Evolutionary conservation across 2,329 filamentous ascomycete genomes (phyloP), one percentile per base, ranked within the genome.

Genomic region (Lasiodiplodia theobromae): DNA sequence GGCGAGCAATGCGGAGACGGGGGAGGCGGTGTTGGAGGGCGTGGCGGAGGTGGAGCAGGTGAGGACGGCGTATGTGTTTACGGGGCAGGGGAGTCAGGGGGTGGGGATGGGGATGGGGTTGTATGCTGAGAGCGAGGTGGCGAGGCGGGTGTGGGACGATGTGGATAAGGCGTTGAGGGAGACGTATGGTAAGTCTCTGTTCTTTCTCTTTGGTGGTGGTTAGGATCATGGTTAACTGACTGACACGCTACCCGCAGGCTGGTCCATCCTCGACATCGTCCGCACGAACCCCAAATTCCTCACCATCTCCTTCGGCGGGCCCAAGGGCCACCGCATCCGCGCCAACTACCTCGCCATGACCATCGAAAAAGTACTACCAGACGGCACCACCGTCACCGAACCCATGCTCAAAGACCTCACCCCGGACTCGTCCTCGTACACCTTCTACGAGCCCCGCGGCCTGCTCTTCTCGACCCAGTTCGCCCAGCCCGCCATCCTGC

Each of bases 71-170:
- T 79, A 78, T 58, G 53, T 82, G 14, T 83, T 83, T 67, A 81
- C 78, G 8, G 81, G 81, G 1, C 81, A 83, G 68, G 81, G 81
- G 6, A 78, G 75, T 47, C 80, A 82, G 69, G 73, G 75, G 56
- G 69, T 74, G 18, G 73, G 72, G 11, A 83, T 83, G 81, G 81
- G 81, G 1, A 82, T 82, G 80, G 77, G 77, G n/a, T 71, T 83
- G n/a, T 82, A 82, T 60, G 74, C 71, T 14, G 70, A 69, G 1
- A 77, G 74, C 28, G 25, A 73, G 11, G 74, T 74, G 14, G 79
- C 80, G 2, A 71, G 71, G 44, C 69, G 68, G 4, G 71, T 81
- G 5, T 82, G 81, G 81, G 81, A 97, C 80, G 90, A 94, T 70
- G 78, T 75, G 6, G 80, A 82, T 68, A 74, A 69, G 25, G 73